Conservation (phyloP, 805 yeast genomes). For the Kodamaea leandrae region DNA sequence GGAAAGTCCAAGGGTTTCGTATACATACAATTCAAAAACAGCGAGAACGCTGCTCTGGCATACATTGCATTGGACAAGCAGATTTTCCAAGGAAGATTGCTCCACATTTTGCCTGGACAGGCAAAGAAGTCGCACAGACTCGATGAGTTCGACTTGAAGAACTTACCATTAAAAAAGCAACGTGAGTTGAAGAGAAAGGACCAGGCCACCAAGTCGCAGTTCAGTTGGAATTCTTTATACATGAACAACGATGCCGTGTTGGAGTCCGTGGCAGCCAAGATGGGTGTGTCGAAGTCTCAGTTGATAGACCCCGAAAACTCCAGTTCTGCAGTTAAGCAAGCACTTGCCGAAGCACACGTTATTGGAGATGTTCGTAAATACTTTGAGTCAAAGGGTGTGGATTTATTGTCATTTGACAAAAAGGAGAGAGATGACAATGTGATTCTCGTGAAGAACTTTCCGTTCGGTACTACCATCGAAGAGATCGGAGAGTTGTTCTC, state of each 20-base stretch:
- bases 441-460: constrained; percentile 85
- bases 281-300: constrained; percentile 81
- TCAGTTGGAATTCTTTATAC: constrained; percentile 92
- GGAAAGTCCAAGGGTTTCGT: constrained; percentile 93
- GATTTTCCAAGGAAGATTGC: constrained; percentile 88
- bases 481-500: constrained; percentile 82
- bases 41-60: constrained; percentile 75
- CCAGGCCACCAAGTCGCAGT: constrained; percentile 81
- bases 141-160: constrained; percentile 88
- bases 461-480: constrained; percentile 76
- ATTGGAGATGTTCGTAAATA: constrained; percentile 86
- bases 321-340: constrained; percentile 91
- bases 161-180: constrained; percentile 90
- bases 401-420: constrained; percentile 64
- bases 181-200: constrained; percentile 78
- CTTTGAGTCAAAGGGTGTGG: constrained; percentile 84
- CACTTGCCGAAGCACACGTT: constrained; percentile 95
- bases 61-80: constrained; percentile 74
- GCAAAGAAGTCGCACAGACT: constrained; percentile 76
- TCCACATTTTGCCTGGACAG: constrained; percentile 86
- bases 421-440: constrained; percentile 76
- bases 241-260: constrained; percentile 90
- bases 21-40: constrained; percentile 67
- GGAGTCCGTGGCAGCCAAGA: constrained; percentile 78
- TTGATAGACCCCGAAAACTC: constrained; percentile 85